Evolutionary conservation across 2,329 filamentous ascomycete genomes (phyloP), one percentile per base, ranked within the genome.

Genomic region (Microdochium trichocladiopsis): DNA sequence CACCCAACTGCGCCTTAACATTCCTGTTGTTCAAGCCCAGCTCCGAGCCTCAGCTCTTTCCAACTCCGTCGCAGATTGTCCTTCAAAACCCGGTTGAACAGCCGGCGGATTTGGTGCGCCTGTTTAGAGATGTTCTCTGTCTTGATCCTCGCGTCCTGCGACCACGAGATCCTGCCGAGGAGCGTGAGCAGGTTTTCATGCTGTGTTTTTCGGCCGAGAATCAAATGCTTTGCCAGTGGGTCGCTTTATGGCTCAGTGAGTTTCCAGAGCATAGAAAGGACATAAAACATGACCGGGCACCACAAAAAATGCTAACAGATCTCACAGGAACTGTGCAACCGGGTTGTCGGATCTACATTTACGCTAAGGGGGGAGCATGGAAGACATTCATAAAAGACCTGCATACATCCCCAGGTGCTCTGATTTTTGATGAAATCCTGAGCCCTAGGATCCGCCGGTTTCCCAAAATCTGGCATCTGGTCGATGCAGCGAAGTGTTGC

Each of bases 221-320:
- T 24, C 23, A 18, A 36, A 61, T 63, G 33, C 43, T 61, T 21
- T 51, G 58, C n/a, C 58, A 53, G 18, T 25, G 59, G 21, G 25
- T 66, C 18, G 60, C 58, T 50, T 50, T 59, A n/a, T 66, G 63
- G 63, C 57, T 66, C 51, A 59, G 63, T 66, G 57, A 61, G 62
- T 63, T 36, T 21, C n/a, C 12, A 6, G 45, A 11, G 23, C 8
- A 31, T 8, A 8, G 8, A 31, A 8, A 31, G 8, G 28, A 31
- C n/a, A n/a, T n/a, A n/a, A n/a, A n/a, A n/a, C n/a, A n/a, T n/a
- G n/a, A n/a, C n/a, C n/a, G n/a, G n/a, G n/a, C n/a, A n/a, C n/a
- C n/a, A n/a, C n/a, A n/a, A n/a, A 31, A 8, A 31, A 8, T 31
- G 28, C 12, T 11, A 18, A 48, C 23, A 10, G 6, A 3, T 22